Percentiles rank a stretch among this genome's conserved stretches.
These are phyloP conservation scores for Penicillium coprophilum DNA, from an alignment of 495 filamentous ascomycete species.

Conservation along the genomic window DNA sequence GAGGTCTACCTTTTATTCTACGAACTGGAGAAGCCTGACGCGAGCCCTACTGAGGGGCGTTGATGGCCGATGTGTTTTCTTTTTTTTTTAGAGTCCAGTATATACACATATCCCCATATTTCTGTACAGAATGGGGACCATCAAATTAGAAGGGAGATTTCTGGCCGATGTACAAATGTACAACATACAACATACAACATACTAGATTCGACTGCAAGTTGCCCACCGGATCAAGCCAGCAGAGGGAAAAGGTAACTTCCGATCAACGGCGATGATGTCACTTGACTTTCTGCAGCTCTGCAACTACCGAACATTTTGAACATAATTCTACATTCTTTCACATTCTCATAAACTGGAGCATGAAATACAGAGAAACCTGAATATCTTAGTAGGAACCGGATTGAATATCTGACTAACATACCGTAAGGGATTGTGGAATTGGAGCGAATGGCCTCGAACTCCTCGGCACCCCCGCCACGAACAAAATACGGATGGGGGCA, in stretches of 20 bases:
- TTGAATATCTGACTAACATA: conserved; percentile 10
- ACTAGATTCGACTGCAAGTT: too few relatives aligned
- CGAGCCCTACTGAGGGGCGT: conserved; percentile 11
- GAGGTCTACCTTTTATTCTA: conserved; percentile 98
- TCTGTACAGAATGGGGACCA: not conserved
- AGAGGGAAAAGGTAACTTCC: not conserved
- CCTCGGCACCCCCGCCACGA: conserved; percentile 39
- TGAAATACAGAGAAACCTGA: not conserved
- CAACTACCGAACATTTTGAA: too few relatives aligned
- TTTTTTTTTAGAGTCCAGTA: conserved; percentile 4
- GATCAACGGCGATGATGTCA: conserved; percentile 7
- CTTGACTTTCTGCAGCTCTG: not conserved
- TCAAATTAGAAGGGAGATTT: not conserved
- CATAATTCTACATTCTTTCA: not conserved
- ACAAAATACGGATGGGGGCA: conserved; percentile 41
- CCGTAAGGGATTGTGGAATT: conserved; percentile 17
- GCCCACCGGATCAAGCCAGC: too few relatives aligned
- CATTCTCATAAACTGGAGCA: not conserved
- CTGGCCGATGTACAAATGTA: too few relatives aligned
- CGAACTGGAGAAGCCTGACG: conserved; percentile 62
- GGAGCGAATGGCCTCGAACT: conserved; percentile 32
- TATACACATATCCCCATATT: not conserved
- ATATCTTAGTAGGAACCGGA: not conserved
- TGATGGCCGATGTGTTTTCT: not conserved
- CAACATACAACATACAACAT: too few relatives aligned